A percentile compares a stretch with the other conserved stretches of the same genome.
These are phyloP conservation scores for Yarrowia sp. DNA, from an alignment of 805 yeast genomes.

Conservation along the genomic window DNA sequence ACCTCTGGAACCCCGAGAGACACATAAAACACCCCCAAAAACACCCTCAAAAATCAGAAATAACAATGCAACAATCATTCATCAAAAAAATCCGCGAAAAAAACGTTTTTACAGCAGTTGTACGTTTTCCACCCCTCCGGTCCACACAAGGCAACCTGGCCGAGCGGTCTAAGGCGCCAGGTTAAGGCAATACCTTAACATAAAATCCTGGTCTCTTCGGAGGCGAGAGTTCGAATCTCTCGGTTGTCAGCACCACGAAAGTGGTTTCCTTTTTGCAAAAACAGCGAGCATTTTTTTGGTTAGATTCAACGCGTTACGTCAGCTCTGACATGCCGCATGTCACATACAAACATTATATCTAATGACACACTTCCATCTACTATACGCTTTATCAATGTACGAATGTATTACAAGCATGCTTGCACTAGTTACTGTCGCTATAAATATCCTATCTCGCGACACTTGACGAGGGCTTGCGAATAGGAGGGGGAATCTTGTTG, in stretches of 20 bases:
- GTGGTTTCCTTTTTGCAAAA: too few relatives aligned
- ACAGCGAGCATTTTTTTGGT: too few relatives aligned
- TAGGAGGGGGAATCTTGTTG: constrained; percentile 24
- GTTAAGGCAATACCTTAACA: constrained; percentile 16
- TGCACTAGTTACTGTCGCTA: background rate
- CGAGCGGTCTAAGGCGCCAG: constrained; percentile 28
- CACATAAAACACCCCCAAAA: too few relatives aligned
- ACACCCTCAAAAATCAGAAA: too few relatives aligned
- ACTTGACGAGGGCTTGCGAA: constrained; percentile 19
- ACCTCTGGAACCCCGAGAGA: too few relatives aligned
- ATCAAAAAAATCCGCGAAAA: background rate
- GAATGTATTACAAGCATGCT: too few relatives aligned
- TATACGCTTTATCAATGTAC: too few relatives aligned
- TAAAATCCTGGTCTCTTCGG: constrained; percentile 16
- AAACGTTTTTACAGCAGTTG: too few relatives aligned
- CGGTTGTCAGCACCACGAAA: background rate
- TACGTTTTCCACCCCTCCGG: background rate
- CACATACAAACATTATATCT: too few relatives aligned
- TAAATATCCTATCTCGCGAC: constrained; percentile 22
- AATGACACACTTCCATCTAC: too few relatives aligned
- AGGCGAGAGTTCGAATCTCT: constrained; percentile 22
- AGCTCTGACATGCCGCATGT: too few relatives aligned
- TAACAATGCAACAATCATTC: background rate
- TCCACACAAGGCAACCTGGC: constrained; percentile 17
- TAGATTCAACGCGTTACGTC: too few relatives aligned